A percentile compares a stretch with the other conserved stretches of the same genome.
Evolutionary conservation across 2,329 filamentous ascomycete genomes (phyloP).

Genomic region (Colletotrichum chrysophilum): DNA sequence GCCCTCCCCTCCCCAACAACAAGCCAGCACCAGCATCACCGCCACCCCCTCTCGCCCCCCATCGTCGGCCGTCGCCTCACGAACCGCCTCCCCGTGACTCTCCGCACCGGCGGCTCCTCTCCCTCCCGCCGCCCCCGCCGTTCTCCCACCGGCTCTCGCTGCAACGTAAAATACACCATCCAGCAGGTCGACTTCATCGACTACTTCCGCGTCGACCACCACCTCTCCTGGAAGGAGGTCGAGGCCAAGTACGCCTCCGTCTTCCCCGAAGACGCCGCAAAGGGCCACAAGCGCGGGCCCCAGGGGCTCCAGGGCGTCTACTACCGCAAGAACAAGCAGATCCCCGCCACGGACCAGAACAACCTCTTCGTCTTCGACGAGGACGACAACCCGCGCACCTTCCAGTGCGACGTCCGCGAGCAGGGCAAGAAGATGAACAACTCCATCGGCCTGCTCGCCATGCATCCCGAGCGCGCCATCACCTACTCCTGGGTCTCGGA

Average conservation of each 20-base stretch:
- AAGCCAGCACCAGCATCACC: neutral
- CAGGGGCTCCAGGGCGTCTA: conserved; percentile 23
- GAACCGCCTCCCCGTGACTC: conserved; percentile 9
- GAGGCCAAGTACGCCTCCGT: conserved; percentile 22
- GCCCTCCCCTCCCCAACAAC: conserved; percentile 13
- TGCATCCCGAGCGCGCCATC: conserved; percentile 38
- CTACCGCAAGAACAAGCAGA: conserved; percentile 26
- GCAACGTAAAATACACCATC: conserved; percentile 26
- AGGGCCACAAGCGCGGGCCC: conserved; percentile 21
- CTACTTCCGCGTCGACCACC: conserved; percentile 23
- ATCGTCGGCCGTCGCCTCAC: conserved; percentile 2
- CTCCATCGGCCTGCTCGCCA: conserved; percentile 30
- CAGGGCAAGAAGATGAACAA: conserved; percentile 29
- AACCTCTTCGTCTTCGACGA: conserved; percentile 24
- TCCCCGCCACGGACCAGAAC: conserved; percentile 18
- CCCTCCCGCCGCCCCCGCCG: conserved; percentile 18
- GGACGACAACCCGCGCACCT: conserved; percentile 21
- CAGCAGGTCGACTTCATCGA: conserved; percentile 25
- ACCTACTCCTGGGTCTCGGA: conserved; percentile 34
- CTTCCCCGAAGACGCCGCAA: conserved; percentile 20
- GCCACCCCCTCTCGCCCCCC: conserved; percentile 4
- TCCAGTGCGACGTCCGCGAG: conserved; percentile 26
- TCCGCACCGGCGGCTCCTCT: conserved; percentile 2
- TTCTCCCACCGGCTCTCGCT: conserved; percentile 20
- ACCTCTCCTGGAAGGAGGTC: conserved; percentile 24